phyloP scores from a whole-genome alignment of 2,329 filamentous ascomycete species.

The Arthrinium puccinioides region DNA sequence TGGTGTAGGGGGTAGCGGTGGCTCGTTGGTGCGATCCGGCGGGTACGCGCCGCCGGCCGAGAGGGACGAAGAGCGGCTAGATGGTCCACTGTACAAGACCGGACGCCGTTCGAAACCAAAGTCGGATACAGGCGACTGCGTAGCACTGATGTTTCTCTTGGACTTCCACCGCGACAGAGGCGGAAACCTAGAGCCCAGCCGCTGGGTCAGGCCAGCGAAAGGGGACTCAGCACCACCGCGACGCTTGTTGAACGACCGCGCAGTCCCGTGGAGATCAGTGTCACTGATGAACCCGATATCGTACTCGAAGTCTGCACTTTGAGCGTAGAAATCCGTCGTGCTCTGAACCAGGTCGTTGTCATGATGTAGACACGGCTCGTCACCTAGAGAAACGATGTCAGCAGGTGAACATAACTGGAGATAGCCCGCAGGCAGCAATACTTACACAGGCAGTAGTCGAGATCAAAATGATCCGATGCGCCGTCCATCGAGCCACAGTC shows the following conservation, averaged over 20 bases:
- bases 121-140: constrained; percentile 66
- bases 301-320: constrained; percentile 49
- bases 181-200: constrained; percentile 56
- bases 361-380: constrained; percentile 53
- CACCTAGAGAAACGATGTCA: constrained; percentile 37
- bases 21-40: constrained; percentile 39
- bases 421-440: constrained; percentile 14
- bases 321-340: constrained; percentile 28
- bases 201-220: constrained; percentile 54
- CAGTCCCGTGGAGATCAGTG: constrained; percentile 43
- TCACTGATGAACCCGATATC: constrained; percentile 62
- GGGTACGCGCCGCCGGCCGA: constrained; percentile 50
- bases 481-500: constrained; percentile 35
- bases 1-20: constrained; percentile 52
- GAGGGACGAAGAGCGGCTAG: constrained; percentile 73
- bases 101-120: constrained; percentile 72
- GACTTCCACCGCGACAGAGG: constrained; percentile 44
- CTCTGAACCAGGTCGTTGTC: constrained; percentile 34
- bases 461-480: constrained; percentile 31
- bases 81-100: constrained; percentile 56
- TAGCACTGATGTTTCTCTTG: constrained; percentile 34
- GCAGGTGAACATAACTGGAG: neutral
- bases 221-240: constrained; percentile 50
- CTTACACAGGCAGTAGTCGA: constrained; percentile 71
- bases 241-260: constrained; percentile 47